phyloP scores from a whole-genome alignment of 169 alveolate species.

The Eimeria brunetti region DNA sequence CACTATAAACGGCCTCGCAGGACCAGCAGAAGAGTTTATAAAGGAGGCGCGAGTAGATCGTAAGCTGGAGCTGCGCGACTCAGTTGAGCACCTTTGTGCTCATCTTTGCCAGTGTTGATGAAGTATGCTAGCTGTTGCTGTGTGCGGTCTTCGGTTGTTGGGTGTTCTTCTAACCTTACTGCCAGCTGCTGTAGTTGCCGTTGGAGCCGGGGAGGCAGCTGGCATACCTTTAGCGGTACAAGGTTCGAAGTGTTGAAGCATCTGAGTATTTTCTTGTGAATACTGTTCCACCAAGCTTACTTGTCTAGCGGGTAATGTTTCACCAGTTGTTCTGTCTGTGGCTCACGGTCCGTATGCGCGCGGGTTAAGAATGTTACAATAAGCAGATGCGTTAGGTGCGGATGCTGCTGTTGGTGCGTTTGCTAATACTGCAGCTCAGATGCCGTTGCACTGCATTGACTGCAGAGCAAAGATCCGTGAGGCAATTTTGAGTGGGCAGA shows the following conservation, averaged over 20 bases:
- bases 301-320: neutral
- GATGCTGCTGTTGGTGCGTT: conserved; percentile 15
- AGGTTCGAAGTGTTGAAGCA: neutral
- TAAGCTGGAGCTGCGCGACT: neutral
- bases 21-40: conserved; percentile 75
- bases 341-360: neutral
- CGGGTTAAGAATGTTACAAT: neutral
- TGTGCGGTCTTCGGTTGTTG: neutral
- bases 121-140: neutral
- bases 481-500: conserved; percentile 76
- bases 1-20: conserved; percentile 77
- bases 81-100: neutral
- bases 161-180: neutral
- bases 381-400: neutral
- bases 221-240: neutral
- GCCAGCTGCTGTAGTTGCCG: neutral
- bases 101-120: too few species aligned
- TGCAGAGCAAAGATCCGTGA: conserved; percentile 76
- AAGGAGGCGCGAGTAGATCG: conserved; percentile 75
- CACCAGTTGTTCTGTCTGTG: neutral
- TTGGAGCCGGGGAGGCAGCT: neutral
- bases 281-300: neutral
- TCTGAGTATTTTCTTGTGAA: neutral
- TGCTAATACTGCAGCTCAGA: conserved; percentile 74
- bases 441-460: conserved; percentile 79